phyloP scores from a whole-genome alignment of 768 basidiomycete species.

The Cystobasidium ongulense region DNA sequence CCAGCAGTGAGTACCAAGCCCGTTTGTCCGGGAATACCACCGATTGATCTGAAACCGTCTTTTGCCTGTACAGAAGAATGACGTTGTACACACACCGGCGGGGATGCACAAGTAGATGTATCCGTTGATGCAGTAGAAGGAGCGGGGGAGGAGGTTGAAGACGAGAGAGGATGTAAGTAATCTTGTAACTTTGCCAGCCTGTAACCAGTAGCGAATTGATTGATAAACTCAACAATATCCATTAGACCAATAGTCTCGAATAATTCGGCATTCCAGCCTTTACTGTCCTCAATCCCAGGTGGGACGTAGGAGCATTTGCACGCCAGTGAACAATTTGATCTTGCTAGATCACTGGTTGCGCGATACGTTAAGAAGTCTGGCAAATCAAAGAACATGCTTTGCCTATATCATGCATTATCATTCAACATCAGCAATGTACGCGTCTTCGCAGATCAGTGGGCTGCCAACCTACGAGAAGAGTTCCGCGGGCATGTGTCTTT shows the following conservation, averaged over 20 bases:
- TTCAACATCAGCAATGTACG: slow-evolving; percentile 20
- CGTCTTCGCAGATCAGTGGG: background rate
- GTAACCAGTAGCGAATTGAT: background rate
- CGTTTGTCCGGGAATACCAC: slow-evolving; percentile 55
- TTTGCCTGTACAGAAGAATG: slow-evolving; percentile 47
- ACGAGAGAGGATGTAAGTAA: background rate
- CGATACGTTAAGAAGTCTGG: slow-evolving; percentile 63
- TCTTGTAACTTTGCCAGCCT: slow-evolving; percentile 14
- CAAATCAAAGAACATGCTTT: slow-evolving; percentile 48
- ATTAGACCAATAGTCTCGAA: slow-evolving; percentile 74
- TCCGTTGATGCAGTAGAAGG: background rate
- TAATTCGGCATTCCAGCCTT: slow-evolving; percentile 83
- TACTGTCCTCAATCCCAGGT: slow-evolving; percentile 50
- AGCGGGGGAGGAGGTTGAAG: background rate
- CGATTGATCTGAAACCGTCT: slow-evolving; percentile 65
- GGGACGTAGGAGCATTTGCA: slow-evolving; percentile 96
- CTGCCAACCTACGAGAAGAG: slow-evolving; percentile 50
- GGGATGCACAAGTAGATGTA: background rate
- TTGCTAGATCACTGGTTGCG: slow-evolving; percentile 64
- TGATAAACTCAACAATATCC: slow-evolving; percentile 50
- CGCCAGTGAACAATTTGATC: slow-evolving; percentile 85
- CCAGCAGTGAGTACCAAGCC: slow-evolving; percentile 63
- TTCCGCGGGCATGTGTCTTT: slow-evolving; percentile 67
- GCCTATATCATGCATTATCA: background rate
- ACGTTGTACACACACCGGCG: slow-evolving; percentile 28